Percentiles rank a stretch among this genome's conserved stretches.
These are phyloP conservation scores for Diplodia scrobiculata DNA, from an alignment of 2,329 filamentous ascomycete species.

Conservation along the genomic window DNA sequence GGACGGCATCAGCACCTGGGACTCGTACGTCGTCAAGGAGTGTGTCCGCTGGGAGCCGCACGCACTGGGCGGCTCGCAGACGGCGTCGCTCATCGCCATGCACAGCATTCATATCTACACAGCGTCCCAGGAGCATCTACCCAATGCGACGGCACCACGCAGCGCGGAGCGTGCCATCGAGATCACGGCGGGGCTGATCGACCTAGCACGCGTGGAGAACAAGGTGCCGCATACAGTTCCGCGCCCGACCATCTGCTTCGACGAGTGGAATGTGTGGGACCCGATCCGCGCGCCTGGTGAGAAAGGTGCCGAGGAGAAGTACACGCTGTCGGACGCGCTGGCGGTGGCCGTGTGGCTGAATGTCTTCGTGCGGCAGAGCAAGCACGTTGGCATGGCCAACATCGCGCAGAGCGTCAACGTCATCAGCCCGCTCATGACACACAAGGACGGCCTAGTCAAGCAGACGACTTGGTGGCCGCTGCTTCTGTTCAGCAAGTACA, in stretches of 20 bases:
- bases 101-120: constrained; percentile 82
- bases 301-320: constrained; percentile 70
- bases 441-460: constrained; percentile 62
- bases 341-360: constrained; percentile 77
- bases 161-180: constrained; percentile 74
- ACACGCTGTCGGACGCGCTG: constrained; percentile 73
- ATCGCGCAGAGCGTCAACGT: constrained; percentile 79
- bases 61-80: constrained; percentile 52
- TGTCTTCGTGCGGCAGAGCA: constrained; percentile 72
- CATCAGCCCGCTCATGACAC: constrained; percentile 75
- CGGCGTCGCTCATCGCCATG: constrained; percentile 67
- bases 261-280: constrained; percentile 86
- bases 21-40: constrained; percentile 70
- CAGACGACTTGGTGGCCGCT: constrained; percentile 78
- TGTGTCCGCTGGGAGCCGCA: constrained; percentile 60
- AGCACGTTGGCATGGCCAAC: constrained; percentile 74
- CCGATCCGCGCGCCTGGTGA: constrained; percentile 70
- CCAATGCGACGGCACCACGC: constrained; percentile 59
- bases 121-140: constrained; percentile 52
- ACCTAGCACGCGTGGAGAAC: constrained; percentile 72
- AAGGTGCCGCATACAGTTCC: constrained; percentile 61
- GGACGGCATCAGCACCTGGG: constrained; percentile 69
- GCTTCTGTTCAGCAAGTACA: constrained; percentile 68
- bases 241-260: constrained; percentile 73
- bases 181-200: constrained; percentile 68